Evolutionary conservation across 2,329 filamentous ascomycete species (phyloP).

Genomic region (Leptodontidium sp.): DNA sequence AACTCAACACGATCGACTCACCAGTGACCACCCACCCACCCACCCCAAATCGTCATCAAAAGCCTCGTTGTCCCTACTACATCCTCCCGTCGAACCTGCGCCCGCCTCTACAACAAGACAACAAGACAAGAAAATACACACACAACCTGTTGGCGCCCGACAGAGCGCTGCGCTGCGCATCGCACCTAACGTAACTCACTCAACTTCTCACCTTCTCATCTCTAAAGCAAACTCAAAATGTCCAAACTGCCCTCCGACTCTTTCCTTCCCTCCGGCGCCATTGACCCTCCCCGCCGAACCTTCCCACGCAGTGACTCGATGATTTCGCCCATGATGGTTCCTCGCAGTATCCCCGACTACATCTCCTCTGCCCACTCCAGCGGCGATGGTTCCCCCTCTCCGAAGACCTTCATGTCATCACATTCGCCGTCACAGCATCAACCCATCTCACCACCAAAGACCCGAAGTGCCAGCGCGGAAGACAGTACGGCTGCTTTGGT

Average conservation of each 20-base stretch:
- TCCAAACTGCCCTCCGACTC: conserved; percentile 40
- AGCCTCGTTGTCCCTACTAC: conserved; percentile 2
- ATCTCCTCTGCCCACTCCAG: conserved; percentile 29
- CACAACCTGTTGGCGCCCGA: not conserved
- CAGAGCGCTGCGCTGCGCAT: too few species aligned
- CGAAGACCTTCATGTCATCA: conserved; percentile 30
- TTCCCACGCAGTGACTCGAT: conserved; percentile 27
- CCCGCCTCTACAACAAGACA: not conserved
- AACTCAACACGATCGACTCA: not conserved
- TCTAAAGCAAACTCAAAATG: conserved; percentile 25
- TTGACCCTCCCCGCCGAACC: conserved; percentile 34
- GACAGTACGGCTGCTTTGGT: conserved; percentile 39
- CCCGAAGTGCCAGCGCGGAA: conserved; percentile 43
- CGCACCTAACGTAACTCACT: too few species aligned
- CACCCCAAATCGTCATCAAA: conserved; percentile 29
- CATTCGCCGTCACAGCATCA: conserved; percentile 34
- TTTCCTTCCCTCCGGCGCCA: conserved; percentile 43
- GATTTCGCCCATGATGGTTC: conserved; percentile 32
- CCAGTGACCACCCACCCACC: not conserved
- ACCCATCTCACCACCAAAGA: conserved; percentile 46
- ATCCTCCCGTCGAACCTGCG: not conserved
- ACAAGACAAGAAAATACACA: not conserved
- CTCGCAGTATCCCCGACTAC: conserved; percentile 37
- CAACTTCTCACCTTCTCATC: not conserved
- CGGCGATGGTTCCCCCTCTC: conserved; percentile 28